These are phyloP conservation scores for Scytalidium sp. DNA, from an alignment of 2,329 filamentous ascomycete genomes.

Conservation along the genomic window DNA sequence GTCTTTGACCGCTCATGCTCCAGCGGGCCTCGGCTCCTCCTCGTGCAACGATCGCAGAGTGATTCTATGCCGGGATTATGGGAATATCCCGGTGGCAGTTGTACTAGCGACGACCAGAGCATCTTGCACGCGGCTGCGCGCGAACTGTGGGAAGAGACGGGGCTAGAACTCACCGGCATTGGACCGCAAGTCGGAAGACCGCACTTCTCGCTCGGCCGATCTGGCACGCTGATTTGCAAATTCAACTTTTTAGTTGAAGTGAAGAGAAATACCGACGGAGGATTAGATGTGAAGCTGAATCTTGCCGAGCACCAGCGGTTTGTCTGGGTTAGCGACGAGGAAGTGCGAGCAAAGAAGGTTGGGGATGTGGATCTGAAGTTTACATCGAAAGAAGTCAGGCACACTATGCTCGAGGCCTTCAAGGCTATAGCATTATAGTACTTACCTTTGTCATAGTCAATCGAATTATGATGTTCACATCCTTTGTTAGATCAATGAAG, in stretches of 20 bases:
- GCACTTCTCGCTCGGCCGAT: constrained; percentile 1
- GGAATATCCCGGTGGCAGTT: constrained; percentile 48
- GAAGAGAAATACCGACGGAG: constrained; percentile 1
- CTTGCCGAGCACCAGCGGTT: constrained; percentile 9
- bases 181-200: background rate
- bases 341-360: background rate
- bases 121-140: constrained; percentile 42
- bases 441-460: too few relatives aligned
- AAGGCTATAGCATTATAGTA: too few relatives aligned
- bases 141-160: constrained; percentile 47
- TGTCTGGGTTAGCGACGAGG: constrained; percentile 8
- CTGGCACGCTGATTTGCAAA: constrained; percentile 4
- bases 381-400: constrained; percentile 1
- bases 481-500: too few relatives aligned
- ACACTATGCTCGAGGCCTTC: constrained; percentile 7
- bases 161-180: constrained; percentile 25
- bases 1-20: constrained; percentile 6
- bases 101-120: constrained; percentile 37
- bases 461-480: too few relatives aligned
- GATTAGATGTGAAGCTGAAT: constrained; percentile 8
- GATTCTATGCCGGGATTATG: constrained; percentile 35
- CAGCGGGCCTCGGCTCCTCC: constrained; percentile 3
- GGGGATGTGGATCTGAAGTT: constrained; percentile 4
- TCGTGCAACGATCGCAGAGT: constrained; percentile 8
- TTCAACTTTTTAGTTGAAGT: constrained; percentile 13